Base-by-base conservation (phyloP, 2,329 filamentous ascomycete genomes). In the Aureobasidium sp. region DNA sequence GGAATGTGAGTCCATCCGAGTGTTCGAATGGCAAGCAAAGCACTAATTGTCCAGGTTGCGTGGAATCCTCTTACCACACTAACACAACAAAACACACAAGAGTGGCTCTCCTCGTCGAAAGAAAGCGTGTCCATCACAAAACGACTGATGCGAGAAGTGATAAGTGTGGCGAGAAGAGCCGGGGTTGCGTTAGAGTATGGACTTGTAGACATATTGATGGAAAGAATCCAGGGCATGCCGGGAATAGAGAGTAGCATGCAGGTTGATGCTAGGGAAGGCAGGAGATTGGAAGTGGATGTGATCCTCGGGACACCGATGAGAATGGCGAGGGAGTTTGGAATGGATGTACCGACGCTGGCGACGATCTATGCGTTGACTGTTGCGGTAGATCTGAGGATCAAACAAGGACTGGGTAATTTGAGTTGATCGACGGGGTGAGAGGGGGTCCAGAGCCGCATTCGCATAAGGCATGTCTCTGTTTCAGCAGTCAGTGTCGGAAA, bases 11-110 rank as follows among this genome's bases (percentile, higher is more conserved):
- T 59, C 2, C 9, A 25, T 15, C 18, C 23, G 18, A n/a, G 4
- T 59, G 8, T 5, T 18, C 29, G 7, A 47, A 11, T 2, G 10
- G 20, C 3, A 23, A 6, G 42, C 11, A 36, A 33, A 2, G 23
- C 3, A n/a, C 55, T 59, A n/a, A 59, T 16, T 23, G 5, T 27
- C 1, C 3, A 59, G 71, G 86, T 83, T 2, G 82, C 86, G 0
- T 90, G 87, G 85, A 91, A 90, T 70, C 84, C 87, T 0, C 78
- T 89, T 25, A 84, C 82, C 0, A 77, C 81, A 0, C 71, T 83
- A 15, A 84, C 81, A 0, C 71, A 77, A 56, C 73, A 80, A 1
- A 78, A 82, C 54, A 82, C 81, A 0, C 78, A 81, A 29, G 71
- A 72, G 0, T 84, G 80, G 80, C 71, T 84, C 4, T 70, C 72